Conservation (phyloP, 495 filamentous ascomycete genomes). For the Xylona heveae region DNA sequence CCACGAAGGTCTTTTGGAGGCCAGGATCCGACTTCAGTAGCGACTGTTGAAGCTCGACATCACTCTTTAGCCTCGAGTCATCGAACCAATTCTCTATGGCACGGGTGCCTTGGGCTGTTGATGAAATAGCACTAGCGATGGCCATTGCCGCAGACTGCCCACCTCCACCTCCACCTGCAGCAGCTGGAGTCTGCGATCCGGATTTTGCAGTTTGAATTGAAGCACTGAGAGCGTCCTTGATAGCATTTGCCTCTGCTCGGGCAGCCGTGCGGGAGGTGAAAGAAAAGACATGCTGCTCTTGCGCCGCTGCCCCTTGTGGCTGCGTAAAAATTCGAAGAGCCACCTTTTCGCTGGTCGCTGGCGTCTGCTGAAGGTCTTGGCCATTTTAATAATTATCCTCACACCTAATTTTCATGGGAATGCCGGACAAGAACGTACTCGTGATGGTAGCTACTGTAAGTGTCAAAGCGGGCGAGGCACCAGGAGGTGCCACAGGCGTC, state of each 20-base stretch:
- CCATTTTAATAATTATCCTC: conserved; percentile 2
- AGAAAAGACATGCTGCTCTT: conserved; percentile 58
- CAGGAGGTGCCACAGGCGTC: conserved; percentile 40
- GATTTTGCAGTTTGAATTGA: conserved; percentile 50
- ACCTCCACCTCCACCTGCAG: conserved; percentile 14
- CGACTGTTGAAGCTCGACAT: conserved; percentile 66
- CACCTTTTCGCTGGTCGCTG: conserved; percentile 58
- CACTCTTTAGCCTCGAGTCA: conserved; percentile 45
- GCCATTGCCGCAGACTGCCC: conserved; percentile 28
- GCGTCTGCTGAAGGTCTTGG: conserved; percentile 77
- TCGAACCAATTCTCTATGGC: conserved; percentile 36
- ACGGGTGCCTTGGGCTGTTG: conserved; percentile 11
- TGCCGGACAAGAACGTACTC: conserved; percentile 26
- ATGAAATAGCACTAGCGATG: conserved; percentile 22
- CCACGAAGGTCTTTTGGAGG: conserved; percentile 60
- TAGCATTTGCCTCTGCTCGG: conserved; percentile 58
- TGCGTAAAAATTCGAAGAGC: conserved; percentile 75
- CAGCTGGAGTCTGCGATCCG: conserved; percentile 17
- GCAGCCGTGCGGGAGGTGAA: conserved; percentile 64
- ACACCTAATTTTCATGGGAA: conserved; percentile 1
- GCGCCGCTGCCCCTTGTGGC: conserved; percentile 26
- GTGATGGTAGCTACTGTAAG: conserved; percentile 58
- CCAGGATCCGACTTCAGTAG: conserved; percentile 54
- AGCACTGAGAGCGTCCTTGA: conserved; percentile 62
- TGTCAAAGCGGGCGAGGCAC: conserved; percentile 33